These are phyloP conservation scores for Fragilariopsis cylindrus DNA, from an alignment of 108 stramenopile genomes.

Conservation along the genomic window DNA sequence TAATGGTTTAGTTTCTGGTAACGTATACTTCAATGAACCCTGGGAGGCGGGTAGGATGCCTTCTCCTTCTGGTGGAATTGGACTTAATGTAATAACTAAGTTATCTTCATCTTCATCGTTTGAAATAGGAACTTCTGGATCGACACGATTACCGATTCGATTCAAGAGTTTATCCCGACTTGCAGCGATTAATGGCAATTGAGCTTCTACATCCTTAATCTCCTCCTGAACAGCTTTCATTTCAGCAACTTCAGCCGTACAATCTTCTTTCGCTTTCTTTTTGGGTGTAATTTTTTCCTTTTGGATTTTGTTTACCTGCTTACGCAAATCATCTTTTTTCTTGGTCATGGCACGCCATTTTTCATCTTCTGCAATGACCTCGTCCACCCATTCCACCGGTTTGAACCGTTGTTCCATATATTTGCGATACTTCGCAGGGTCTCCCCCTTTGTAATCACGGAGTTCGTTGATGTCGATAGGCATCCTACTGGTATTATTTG, in stretches of 20 bases:
- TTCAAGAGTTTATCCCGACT: constrained; percentile 76
- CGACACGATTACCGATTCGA: constrained; percentile 96
- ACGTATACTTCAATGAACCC: constrained; percentile 64
- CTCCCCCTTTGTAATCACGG: constrained; percentile 91
- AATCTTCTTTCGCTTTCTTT: constrained; percentile 92
- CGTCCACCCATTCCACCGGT: constrained; percentile 86
- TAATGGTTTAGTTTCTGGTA: constrained; percentile 81
- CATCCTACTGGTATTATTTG: constrained; percentile 22
- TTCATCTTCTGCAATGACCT: constrained; percentile 90
- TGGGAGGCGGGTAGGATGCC: constrained; percentile 61
- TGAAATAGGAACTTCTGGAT: constrained; percentile 91
- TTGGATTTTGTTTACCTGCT: constrained; percentile 87
- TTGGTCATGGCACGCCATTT: constrained; percentile 83
- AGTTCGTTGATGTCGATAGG: constrained; percentile 95
- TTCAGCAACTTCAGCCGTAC: constrained; percentile 81
- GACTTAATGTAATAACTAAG: constrained; percentile 79
- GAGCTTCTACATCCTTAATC: constrained; percentile 76
- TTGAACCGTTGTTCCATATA: constrained; percentile 88
- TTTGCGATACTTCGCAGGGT: constrained; percentile 86
- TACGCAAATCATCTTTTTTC: constrained; percentile 76
- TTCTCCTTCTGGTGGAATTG: constrained; percentile 71
- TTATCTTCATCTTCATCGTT: constrained; percentile 96
- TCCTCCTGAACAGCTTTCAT: constrained; percentile 80
- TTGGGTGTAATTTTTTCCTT: constrained; percentile 90
- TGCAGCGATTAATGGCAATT: constrained; percentile 56